Conservation (phyloP, 202 grass and related monocot genomes). For the Carex arenaria region DNA sequence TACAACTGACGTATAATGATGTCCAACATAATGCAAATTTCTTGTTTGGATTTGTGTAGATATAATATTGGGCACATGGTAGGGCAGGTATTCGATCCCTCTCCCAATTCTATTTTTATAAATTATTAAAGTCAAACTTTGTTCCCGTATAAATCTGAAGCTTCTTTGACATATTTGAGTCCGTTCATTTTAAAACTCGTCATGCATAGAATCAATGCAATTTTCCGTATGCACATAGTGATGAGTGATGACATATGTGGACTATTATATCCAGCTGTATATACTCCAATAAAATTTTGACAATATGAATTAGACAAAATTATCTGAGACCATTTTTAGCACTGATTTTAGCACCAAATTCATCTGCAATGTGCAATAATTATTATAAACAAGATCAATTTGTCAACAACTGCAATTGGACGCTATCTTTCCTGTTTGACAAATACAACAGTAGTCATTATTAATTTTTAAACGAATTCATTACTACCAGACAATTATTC, state of each 20-base stretch:
- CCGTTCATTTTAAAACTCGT: neutral
- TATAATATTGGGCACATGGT: too few species aligned
- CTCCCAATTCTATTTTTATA: too few species aligned
- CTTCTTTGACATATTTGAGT: neutral
- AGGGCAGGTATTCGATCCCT: too few species aligned
- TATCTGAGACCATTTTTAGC: too few species aligned
- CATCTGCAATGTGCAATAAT: neutral
- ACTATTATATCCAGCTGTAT: neutral
- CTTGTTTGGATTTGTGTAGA: too few species aligned
- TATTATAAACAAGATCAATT: neutral
- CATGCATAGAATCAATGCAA: neutral
- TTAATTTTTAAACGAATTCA: neutral
- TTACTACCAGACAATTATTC: neutral
- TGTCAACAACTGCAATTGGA: neutral
- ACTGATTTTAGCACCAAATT: neutral
- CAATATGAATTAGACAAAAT: neutral
- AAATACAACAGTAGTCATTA: constrained; percentile 3
- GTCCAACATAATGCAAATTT: too few species aligned
- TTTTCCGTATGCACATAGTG: neutral
- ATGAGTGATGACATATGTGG: neutral
- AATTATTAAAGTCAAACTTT: neutral
- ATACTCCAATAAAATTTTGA: neutral
- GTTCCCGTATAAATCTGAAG: neutral
- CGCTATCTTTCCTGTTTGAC: neutral
- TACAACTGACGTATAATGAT: too few species aligned